Conservation (phyloP, 225 moss, liverwort and hornwort genomes). For the Neckera pumila region DNA sequence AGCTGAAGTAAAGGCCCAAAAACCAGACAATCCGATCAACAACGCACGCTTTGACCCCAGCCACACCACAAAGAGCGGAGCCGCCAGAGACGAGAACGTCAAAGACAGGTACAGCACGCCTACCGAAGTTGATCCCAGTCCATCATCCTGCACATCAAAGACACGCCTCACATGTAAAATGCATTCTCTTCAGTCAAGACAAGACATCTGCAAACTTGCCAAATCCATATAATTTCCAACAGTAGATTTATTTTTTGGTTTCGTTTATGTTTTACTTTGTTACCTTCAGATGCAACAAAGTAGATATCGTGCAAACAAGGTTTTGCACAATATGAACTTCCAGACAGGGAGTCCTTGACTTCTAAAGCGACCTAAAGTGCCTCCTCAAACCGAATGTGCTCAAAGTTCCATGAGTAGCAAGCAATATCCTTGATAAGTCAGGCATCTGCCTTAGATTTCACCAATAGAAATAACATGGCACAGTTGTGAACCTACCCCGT, state of each 20-base stretch:
- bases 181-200: background rate
- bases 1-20: slow-evolving; percentile 75
- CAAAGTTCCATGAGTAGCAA: background rate
- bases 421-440: background rate
- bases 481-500: slow-evolving; percentile 18
- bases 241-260: background rate
- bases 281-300: background rate
- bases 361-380: background rate
- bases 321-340: background rate
- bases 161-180: background rate
- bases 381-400: background rate
- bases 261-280: background rate
- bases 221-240: background rate
- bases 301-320: background rate
- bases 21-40: slow-evolving; percentile 74
- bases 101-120: slow-evolving; percentile 80
- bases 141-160: slow-evolving; percentile 56
- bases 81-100: slow-evolving; percentile 67
- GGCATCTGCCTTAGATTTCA: background rate
- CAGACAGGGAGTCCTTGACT: background rate
- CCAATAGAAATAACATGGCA: background rate
- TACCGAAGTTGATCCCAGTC: slow-evolving; percentile 72
- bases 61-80: slow-evolving; percentile 68
- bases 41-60: slow-evolving; percentile 72
- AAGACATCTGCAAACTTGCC: background rate